Percentiles rank a stretch among this genome's conserved stretches.
These are phyloP conservation scores for Ramalina intermedia DNA, from an alignment of 495 filamentous ascomycete species.

Conservation along the genomic window DNA sequence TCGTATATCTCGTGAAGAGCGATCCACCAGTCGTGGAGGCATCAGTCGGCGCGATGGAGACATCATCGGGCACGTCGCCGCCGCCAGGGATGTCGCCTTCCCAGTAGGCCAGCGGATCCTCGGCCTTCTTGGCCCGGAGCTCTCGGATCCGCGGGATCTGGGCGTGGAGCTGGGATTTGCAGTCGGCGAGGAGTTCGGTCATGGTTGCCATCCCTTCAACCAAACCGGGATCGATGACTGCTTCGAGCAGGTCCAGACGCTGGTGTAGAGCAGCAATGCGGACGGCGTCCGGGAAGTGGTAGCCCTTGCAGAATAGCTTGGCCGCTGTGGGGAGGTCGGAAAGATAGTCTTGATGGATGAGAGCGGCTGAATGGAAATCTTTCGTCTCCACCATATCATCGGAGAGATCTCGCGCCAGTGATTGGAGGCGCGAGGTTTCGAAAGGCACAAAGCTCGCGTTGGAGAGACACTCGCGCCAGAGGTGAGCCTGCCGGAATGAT, in stretches of 20 bases:
- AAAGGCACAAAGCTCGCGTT: conserved; percentile 53
- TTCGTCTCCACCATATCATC: conserved; percentile 64
- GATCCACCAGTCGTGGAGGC: conserved; percentile 54
- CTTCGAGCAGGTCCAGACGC: conserved; percentile 30
- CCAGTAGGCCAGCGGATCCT: conserved; percentile 69
- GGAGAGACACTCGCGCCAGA: conserved; percentile 84
- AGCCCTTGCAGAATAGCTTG: conserved; percentile 64
- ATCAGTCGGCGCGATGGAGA: conserved; percentile 79
- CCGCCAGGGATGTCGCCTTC: conserved; percentile 43
- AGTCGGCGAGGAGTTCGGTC: conserved; percentile 85
- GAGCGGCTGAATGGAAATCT: conserved; percentile 65
- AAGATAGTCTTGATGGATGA: conserved; percentile 69
- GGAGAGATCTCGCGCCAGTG: conserved; percentile 52
- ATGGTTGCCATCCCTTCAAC: conserved; percentile 59
- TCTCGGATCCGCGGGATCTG: conserved; percentile 77
- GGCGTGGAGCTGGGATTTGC: conserved; percentile 64
- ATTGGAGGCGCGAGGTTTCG: conserved; percentile 36
- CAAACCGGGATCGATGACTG: conserved; percentile 61
- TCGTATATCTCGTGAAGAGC: conserved; percentile 86
- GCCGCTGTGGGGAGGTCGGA: conserved; percentile 51
- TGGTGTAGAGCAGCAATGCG: conserved; percentile 44
- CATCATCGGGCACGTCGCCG: conserved; percentile 71
- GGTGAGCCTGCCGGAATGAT: conserved; percentile 65
- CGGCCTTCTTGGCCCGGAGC: conserved; percentile 59
- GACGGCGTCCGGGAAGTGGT: conserved; percentile 70